Percentiles rank a stretch among this genome's conserved stretches.
These are phyloP conservation scores for Eremomyces bilateralis DNA, from an alignment of 495 filamentous ascomycete genomes.

Conservation along the genomic window DNA sequence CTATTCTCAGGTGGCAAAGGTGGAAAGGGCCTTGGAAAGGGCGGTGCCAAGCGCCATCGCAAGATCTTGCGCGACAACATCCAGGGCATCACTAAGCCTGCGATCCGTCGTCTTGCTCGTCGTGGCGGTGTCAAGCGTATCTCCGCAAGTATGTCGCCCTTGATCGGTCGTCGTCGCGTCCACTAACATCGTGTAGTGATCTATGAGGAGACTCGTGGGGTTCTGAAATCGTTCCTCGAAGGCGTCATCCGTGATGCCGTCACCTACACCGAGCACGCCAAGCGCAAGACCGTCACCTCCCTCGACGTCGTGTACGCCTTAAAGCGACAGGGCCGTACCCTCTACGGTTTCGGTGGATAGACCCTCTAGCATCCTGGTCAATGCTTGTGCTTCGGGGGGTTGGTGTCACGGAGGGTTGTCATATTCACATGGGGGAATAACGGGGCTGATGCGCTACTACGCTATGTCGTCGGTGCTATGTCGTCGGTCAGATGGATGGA, in stretches of 20 bases:
- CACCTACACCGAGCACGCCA: slow-evolving; percentile 94
- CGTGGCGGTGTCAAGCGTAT: slow-evolving; percentile 46
- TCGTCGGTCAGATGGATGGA: too few relatives aligned
- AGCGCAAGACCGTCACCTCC: slow-evolving; percentile 93
- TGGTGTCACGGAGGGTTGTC: too few relatives aligned
- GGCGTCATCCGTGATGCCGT: slow-evolving; percentile 73
- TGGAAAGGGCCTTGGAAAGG: slow-evolving; percentile 69
- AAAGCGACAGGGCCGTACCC: slow-evolving; percentile 85
- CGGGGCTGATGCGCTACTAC: too few relatives aligned
- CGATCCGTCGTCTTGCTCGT: slow-evolving; percentile 43
- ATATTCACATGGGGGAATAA: too few relatives aligned
- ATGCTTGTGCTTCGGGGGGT: too few relatives aligned
- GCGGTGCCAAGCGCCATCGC: slow-evolving; percentile 94
- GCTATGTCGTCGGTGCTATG: too few relatives aligned
- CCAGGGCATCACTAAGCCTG: slow-evolving; percentile 60
- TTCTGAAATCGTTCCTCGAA: slow-evolving; percentile 45
- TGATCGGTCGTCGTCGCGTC: too few relatives aligned
- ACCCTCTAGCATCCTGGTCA: too few relatives aligned
- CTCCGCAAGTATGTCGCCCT: slow-evolving; percentile 27
- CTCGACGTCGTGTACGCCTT: slow-evolving; percentile 91
- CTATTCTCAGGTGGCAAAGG: slow-evolving; percentile 28
- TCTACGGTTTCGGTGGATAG: slow-evolving; percentile 96
- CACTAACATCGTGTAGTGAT: slow-evolving; percentile 26
- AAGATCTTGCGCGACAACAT: slow-evolving; percentile 99
- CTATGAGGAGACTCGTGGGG: slow-evolving; percentile 48